Evolutionary conservation across 495 filamentous ascomycete species (phyloP), one percentile per base, ranked within the genome.

Genomic region (Neurospora africana): DNA sequence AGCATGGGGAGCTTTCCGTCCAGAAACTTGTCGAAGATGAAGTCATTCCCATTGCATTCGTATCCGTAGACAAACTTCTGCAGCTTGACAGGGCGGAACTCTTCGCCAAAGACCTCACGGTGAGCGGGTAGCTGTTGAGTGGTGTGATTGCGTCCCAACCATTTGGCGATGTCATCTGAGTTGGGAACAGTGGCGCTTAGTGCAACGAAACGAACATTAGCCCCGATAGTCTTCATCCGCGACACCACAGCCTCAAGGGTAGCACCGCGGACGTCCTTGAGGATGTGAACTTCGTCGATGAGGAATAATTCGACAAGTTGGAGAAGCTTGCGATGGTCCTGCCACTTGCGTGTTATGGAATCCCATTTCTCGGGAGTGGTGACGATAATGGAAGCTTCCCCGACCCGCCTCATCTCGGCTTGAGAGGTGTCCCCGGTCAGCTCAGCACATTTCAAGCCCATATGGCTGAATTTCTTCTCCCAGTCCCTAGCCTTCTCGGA

Each of bases 351-450:
- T 1, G 95, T 99, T 80, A 99, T 91, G 72, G 93, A 97, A 80
- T 99, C 95, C 95, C 95, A 99, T 79, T 99, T 99, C 80, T 99
- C 95, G 1, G 95, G 95, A 0, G 95, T 99, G 0, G 95, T 98
- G 68, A 99, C 90, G 72, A 99, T 97, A 71, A 99, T 93, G 69
- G 90, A 91, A 41, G 94, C 95, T 75, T 83, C 89, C 70, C 93
- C 91, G 15, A 97, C 91, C 72, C 86, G 89, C 61, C 84, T 85
- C 72, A 97, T 83, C 75, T 97, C 91, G 2, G 83, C 81, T 70
- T 89, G 84, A 65, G 94, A 92, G 0, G 95, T 97, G 80, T 99
- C 95, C 15, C 95, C 95, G 1, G 95, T 99, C 71, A 98, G 83
- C 78, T 97, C 94, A 10, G 91, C 91, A 79, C 93, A 97, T 71